Conservation (phyloP, 805 yeast genomes). For the Metschnikowia drakensbergensis region DNA sequence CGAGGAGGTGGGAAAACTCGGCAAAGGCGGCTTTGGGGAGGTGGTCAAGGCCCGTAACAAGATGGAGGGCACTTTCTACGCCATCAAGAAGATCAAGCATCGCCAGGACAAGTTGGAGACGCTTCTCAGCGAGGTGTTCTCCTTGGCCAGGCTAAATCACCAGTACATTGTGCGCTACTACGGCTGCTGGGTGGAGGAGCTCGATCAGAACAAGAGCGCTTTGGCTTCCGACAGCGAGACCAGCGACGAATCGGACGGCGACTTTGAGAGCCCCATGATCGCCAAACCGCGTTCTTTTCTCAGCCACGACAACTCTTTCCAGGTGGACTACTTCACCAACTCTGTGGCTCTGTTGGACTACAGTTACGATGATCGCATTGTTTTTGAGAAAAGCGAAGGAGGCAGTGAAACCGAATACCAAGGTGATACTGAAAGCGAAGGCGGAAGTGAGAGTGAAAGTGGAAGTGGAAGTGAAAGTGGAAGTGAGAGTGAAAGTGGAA, state of each 20-base stretch:
- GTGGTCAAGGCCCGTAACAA: constrained; percentile 95
- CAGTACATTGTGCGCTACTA: constrained; percentile 95
- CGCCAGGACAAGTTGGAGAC: constrained; percentile 73
- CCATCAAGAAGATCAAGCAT: constrained; percentile 87
- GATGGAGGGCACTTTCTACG: constrained; percentile 92
- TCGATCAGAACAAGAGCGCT: constrained; percentile 24
- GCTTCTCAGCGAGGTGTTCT: constrained; percentile 85
- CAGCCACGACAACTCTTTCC: constrained; percentile 25
- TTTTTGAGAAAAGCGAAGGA: constrained; percentile 27
- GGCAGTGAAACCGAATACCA: constrained; percentile 3
- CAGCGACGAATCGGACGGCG: constrained; percentile 12
- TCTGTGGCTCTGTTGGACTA: constrained; percentile 58
- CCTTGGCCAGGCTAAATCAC: constrained; percentile 87
- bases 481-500: background rate
- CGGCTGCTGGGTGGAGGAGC: constrained; percentile 96
- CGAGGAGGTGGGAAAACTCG: constrained; percentile 87
- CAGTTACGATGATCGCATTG: constrained; percentile 28
- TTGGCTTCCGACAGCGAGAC: constrained; percentile 5
- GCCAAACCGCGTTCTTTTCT: constrained; percentile 20
- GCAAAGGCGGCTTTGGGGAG: constrained; percentile 96
- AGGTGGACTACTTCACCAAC: constrained; percentile 66
- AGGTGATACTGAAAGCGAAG: constrained; percentile 6
- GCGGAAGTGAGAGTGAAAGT: constrained; percentile 11
- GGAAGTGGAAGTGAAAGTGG: constrained; percentile 2
- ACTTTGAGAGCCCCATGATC: constrained; percentile 23